These are phyloP conservation scores for Syzygium jambos DNA, from an alignment of 345 rosid species.

Conservation along the genomic window DNA sequence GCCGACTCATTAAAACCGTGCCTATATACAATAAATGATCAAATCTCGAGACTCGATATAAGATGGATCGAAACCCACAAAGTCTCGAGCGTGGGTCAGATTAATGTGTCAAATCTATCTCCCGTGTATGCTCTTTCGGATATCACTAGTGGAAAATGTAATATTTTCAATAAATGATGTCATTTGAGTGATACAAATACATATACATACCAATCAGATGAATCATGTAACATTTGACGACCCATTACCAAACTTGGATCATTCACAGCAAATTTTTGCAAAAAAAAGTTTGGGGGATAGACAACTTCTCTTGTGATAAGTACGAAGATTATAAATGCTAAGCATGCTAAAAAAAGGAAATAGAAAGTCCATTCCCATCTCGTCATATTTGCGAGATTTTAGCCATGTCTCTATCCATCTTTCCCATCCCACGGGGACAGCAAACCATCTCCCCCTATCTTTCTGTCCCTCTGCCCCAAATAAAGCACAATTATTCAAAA, in stretches of 20 bases:
- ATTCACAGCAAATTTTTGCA: neutral
- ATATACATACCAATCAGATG: neutral
- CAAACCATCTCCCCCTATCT: neutral
- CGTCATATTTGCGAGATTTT: neutral
- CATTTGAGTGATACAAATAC: neutral
- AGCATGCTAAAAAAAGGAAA: neutral
- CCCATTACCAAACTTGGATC: neutral
- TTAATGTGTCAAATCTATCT: neutral
- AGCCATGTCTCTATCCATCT: neutral
- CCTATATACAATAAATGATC: too few species aligned
- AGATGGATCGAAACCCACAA: too few species aligned
- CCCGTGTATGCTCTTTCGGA: neutral
- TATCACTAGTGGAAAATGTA: fast-evolving
- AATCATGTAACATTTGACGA: neutral
- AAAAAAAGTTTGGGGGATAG: neutral
- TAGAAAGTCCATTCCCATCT: neutral
- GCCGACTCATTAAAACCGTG: neutral
- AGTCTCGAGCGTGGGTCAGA: too few species aligned
- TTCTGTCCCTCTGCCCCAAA: neutral
- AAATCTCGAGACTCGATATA: too few species aligned
- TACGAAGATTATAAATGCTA: neutral
- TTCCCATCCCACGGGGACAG: neutral
- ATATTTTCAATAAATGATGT: neutral
- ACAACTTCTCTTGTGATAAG: neutral
- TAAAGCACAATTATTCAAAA: neutral